Conservation (phyloP, 1,284 basidiomycete species). For the Boletus hoseneyae region DNA sequence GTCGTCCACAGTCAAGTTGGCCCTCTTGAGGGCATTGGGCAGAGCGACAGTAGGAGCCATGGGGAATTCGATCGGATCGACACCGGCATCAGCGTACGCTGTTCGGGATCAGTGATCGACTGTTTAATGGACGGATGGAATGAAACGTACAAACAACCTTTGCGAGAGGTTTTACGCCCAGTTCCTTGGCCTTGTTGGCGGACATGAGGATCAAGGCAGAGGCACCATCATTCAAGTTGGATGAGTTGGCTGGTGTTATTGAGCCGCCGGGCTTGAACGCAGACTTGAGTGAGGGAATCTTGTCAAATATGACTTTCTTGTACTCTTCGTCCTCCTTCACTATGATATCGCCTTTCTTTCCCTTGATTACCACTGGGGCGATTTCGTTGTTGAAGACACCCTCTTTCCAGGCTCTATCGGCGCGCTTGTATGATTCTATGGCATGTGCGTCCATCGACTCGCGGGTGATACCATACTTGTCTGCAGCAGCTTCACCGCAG, state of each 20-base stretch:
- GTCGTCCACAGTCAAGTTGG: conserved; percentile 80
- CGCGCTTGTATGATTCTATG: conserved; percentile 92
- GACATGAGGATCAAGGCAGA: conserved; percentile 93
- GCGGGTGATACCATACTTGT: conserved; percentile 80
- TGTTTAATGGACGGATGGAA: background rate
- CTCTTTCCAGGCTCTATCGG: conserved; percentile 86
- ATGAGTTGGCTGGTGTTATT: conserved; percentile 95
- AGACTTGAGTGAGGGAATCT: conserved; percentile 82
- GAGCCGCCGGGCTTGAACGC: conserved; percentile 89
- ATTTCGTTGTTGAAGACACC: conserved; percentile 89
- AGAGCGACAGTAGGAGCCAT: conserved; percentile 91
- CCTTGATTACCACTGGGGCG: conserved; percentile 90
- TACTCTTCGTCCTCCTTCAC: conserved; percentile 97
- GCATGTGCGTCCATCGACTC: conserved; percentile 88
- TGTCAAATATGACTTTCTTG: conserved; percentile 92
- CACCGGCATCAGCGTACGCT: conserved; percentile 97
- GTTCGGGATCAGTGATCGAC: conserved; percentile 19
- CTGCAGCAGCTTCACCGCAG: conserved; percentile 89
- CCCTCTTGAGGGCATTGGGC: conserved; percentile 85
- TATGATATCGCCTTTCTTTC: conserved; percentile 89
- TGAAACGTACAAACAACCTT: conserved; percentile 77
- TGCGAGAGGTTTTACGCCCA: conserved; percentile 87
- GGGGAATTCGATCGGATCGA: conserved; percentile 97
- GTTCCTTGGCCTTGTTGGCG: conserved; percentile 84
- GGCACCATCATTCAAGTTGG: conserved; percentile 96